Evolutionary conservation across 1,139 yeast species (phyloP).

Genomic region (Blastobotrys proliferans): DNA sequence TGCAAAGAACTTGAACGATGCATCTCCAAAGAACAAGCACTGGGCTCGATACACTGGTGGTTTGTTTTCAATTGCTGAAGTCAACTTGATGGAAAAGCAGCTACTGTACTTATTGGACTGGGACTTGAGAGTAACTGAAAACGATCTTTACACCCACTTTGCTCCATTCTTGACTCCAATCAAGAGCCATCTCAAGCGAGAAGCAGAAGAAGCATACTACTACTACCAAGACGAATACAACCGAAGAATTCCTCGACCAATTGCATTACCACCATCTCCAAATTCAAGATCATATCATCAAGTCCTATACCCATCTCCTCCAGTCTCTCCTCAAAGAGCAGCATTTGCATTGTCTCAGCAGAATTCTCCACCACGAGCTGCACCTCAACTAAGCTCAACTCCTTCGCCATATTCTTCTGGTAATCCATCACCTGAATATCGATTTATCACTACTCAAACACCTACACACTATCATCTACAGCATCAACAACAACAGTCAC

Average conservation of each 20-base stretch:
- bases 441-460: constrained; percentile 13
- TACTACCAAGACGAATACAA: constrained; percentile 10
- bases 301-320: constrained; percentile 16
- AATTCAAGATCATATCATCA: constrained; percentile 1
- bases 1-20: constrained; percentile 88
- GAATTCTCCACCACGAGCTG: constrained; percentile 9
- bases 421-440: constrained; percentile 19
- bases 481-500: constrained; percentile 4
- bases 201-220: constrained; percentile 15
- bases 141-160: constrained; percentile 64
- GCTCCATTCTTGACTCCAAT: constrained; percentile 76
- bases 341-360: constrained; percentile 10
- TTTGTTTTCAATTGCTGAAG: constrained; percentile 66
- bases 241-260: constrained; percentile 11
- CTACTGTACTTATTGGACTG: constrained; percentile 76
- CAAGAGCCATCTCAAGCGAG: constrained; percentile 38
- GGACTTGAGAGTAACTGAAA: constrained; percentile 66
- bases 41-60: constrained; percentile 94
- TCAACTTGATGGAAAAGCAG: constrained; percentile 89
- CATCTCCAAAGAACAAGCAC: constrained; percentile 90
- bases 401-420: constrained; percentile 18
- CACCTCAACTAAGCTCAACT: constrained; percentile 13
- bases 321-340: constrained; percentile 16
- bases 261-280: constrained; percentile 9
- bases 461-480: constrained; percentile 4